Base-by-base conservation (phyloP, 768 basidiomycete genomes). In the Lentinula edodes region DNA sequence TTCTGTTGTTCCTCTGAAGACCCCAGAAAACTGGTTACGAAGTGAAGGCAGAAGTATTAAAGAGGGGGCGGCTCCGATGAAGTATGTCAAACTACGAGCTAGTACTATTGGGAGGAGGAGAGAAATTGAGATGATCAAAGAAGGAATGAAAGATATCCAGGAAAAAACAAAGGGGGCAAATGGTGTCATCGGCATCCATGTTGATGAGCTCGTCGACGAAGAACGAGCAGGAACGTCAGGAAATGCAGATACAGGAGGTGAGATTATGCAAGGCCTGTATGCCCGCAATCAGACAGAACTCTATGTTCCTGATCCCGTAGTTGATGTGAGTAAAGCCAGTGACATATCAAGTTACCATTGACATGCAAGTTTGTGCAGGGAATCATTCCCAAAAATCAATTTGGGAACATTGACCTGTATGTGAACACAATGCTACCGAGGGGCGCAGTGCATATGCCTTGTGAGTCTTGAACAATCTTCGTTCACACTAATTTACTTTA, bases 361-460 rank as follows among this genome's bases (percentile, higher is more conserved):
- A 23, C 42, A 34, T 38, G 57, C 58, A 39, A 16, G 6, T 5
- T 35, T 58, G 36, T 67, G 32, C 68, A 98, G 95, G 96, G 96
- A 36, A 86, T 84, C 70, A 83, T 99, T 35, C 95, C 95, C 6
- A 95, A 92, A 76, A 99, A 99, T 68, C 85, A 88, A 65, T 99
- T 96, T 71, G 96, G 96, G 16, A 99, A 98, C 71, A 91, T 99
- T 65, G 96, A 99, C 74, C 75, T 99, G 28, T 99, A 96, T 72
- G 92, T 91, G 28, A 89, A 92, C 34, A 88, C 92, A 3, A 99
- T 99, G 97, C 80, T 98, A 35, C 97, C 97, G 2, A 74, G 71
- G 57, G 97, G 97, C 18, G 92, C 85, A 5, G 88, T 79, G 2
- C 93, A 98, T 75, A 76, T 99, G 18, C 92, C 95, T n/a, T 92